phyloP scores from a whole-genome alignment of 345 rosid species.

The Eucalyptus coolabah region DNA sequence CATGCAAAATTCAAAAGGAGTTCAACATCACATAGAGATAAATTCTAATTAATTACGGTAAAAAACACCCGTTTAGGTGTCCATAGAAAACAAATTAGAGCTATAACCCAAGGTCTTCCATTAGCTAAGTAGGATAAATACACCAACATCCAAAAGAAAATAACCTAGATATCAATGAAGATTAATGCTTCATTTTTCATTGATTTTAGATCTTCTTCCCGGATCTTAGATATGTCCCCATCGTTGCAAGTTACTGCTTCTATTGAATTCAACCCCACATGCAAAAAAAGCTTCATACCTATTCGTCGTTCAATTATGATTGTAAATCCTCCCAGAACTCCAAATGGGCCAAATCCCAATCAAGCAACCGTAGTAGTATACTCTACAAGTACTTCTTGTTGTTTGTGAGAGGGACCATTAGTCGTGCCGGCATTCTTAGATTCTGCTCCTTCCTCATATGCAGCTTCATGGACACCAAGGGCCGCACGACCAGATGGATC shows the following conservation, averaged over 20 bases:
- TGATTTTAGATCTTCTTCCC: too few relatives aligned
- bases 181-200: too few relatives aligned
- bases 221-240: too few relatives aligned
- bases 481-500: slow-evolving; percentile 98
- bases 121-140: background rate
- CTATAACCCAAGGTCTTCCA: background rate
- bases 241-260: too few relatives aligned
- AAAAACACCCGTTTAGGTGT: background rate
- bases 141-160: background rate
- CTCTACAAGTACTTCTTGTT: background rate
- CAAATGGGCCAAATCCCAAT: background rate
- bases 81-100: background rate
- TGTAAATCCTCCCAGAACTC: background rate
- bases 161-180: background rate
- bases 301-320: background rate
- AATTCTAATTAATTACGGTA: background rate
- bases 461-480: slow-evolving; percentile 78
- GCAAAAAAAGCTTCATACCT: background rate
- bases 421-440: background rate
- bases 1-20: too few relatives aligned
- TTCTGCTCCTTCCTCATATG: slow-evolving; percentile 24
- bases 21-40: background rate
- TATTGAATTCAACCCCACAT: background rate
- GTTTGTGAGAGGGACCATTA: background rate
- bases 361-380: background rate